These are phyloP conservation scores for Euphorbia corollata DNA, from an alignment of 441 rosid species.

Conservation along the genomic window DNA sequence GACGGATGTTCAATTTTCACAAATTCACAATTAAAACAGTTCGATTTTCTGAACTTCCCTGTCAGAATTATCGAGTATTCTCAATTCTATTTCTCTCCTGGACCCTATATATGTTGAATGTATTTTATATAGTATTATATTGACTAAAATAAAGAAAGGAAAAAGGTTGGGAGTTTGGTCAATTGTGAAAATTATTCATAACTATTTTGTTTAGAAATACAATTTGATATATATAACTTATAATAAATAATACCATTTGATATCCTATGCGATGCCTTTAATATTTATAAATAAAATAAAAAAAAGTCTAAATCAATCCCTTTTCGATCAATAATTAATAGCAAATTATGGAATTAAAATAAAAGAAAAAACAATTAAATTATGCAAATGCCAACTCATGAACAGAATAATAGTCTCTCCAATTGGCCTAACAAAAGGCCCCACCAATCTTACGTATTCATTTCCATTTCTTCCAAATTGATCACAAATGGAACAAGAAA, in stretches of 20 bases:
- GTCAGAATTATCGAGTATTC: too few species aligned
- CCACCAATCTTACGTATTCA: conserved; percentile 3
- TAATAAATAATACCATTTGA: too few species aligned
- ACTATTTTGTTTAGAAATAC: not conserved
- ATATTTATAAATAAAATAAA: not conserved
- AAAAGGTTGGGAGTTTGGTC: not conserved
- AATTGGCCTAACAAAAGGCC: conserved; percentile 1
- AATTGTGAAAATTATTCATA: not conserved
- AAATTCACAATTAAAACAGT: too few species aligned
- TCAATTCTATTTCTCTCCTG: too few species aligned
- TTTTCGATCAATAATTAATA: not conserved
- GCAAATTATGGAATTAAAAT: not conserved
- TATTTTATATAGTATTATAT: not conserved
- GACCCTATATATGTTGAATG: not conserved
- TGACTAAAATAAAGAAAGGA: not conserved
- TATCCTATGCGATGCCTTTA: too few species aligned
- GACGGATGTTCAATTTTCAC: too few species aligned
- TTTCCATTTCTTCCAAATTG: not conserved
- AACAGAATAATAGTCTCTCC: conserved; percentile 2
- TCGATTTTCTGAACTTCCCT: too few species aligned
- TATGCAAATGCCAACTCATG: not conserved
- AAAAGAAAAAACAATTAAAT: not conserved
- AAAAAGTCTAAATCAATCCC: not conserved
- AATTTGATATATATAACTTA: too few species aligned
- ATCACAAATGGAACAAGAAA: not conserved